Evolutionary conservation across 2,329 filamentous ascomycete genomes (phyloP).

Genomic region (Corinectria fuckeliana): DNA sequence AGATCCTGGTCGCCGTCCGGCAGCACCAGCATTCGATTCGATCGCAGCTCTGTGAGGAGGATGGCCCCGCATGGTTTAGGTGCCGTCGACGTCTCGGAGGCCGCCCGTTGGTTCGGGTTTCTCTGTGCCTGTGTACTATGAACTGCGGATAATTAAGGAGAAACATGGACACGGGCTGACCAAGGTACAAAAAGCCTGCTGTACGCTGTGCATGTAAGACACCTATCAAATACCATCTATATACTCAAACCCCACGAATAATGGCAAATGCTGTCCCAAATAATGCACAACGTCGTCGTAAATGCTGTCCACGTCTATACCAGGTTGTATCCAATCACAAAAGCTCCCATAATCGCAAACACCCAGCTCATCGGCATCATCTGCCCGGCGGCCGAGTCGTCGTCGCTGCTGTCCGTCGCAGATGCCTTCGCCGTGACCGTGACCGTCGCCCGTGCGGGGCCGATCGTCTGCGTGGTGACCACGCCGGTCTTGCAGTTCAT

Average conservation of each 20-base stretch:
- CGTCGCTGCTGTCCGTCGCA: conserved; percentile 15
- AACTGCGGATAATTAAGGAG: background rate
- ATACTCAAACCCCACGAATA: background rate
- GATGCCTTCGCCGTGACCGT: conserved; percentile 30
- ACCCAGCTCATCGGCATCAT: conserved; percentile 24
- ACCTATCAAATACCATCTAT: background rate
- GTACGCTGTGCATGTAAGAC: too few relatives aligned
- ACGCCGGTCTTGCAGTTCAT: conserved; percentile 33
- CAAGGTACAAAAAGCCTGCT: background rate
- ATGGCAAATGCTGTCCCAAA: background rate
- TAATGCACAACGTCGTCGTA: background rate
- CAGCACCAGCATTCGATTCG: background rate
- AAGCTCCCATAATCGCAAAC: conserved; percentile 28
- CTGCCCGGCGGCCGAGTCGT: conserved; percentile 28
- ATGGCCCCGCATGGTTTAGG: background rate
- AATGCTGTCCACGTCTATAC: conserved; percentile 21
- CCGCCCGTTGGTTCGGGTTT: background rate
- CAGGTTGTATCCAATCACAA: conserved; percentile 34
- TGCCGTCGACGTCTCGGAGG: background rate
- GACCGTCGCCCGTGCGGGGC: conserved; percentile 20
- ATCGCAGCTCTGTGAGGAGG: background rate
- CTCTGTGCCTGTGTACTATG: background rate
- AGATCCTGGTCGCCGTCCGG: background rate
- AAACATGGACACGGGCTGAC: background rate
- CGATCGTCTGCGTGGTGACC: conserved; percentile 36